These are phyloP conservation scores for Diplodia seriata DNA, from an alignment of 2,329 filamentous ascomycete genomes.

Conservation along the genomic window DNA sequence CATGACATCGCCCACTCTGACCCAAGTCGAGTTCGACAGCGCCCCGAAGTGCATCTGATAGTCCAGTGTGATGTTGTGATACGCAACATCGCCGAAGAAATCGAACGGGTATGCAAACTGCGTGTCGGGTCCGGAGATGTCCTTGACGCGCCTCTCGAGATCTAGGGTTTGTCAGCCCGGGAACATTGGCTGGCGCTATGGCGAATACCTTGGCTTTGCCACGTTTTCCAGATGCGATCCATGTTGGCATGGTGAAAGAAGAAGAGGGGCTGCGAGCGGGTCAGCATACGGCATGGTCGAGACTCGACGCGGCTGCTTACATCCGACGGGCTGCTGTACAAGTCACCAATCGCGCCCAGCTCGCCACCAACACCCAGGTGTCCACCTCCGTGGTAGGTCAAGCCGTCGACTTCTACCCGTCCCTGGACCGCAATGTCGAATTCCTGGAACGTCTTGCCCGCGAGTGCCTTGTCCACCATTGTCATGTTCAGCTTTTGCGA, in stretches of 20 bases:
- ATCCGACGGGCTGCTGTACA: conserved; percentile 15
- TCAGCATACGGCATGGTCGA: not conserved
- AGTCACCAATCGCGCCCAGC: conserved; percentile 8
- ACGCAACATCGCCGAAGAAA: conserved; percentile 21
- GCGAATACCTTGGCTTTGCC: conserved; percentile 51
- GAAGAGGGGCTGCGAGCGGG: conserved; percentile 38
- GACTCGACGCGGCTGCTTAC: not conserved
- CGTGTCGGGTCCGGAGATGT: conserved; percentile 34
- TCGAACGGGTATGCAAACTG: conserved; percentile 31
- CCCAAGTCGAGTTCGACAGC: conserved; percentile 21
- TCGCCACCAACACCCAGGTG: conserved; percentile 52
- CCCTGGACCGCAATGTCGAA: conserved; percentile 18
- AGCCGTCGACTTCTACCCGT: not conserved
- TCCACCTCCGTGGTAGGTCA: conserved; percentile 50
- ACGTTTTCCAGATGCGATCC: conserved; percentile 58
- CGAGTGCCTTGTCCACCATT: conserved; percentile 18
- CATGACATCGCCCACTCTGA: conserved; percentile 30
- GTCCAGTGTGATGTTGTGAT: conserved; percentile 29
- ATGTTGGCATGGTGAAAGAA: conserved; percentile 56
- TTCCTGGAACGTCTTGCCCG: conserved; percentile 21
- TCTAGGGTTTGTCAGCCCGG: conserved; percentile 36
- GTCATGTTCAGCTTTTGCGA: conserved; percentile 26
- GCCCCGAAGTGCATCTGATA: conserved; percentile 30
- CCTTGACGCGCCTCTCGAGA: conserved; percentile 41
- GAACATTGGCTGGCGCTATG: not conserved